Conservation (phyloP, 306 rosid genomes). For the Rosa chinensis region DNA sequence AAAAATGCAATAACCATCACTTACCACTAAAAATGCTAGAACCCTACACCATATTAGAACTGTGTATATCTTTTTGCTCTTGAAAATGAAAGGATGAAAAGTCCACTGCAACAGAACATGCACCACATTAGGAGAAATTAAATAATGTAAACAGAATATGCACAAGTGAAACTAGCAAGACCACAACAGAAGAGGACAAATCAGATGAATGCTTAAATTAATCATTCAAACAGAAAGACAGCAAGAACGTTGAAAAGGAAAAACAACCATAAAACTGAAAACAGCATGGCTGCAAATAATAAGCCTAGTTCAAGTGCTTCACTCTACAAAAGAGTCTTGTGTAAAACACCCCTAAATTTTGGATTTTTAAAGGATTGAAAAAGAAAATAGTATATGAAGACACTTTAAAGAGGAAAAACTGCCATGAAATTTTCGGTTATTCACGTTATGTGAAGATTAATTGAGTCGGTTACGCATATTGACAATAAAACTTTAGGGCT, state of each 20-base stretch:
- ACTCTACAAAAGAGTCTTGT: not conserved
- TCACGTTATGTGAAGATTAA: not conserved
- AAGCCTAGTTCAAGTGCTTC: not conserved
- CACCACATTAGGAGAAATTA: conserved; percentile 14
- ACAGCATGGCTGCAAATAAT: not conserved
- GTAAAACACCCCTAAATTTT: not conserved
- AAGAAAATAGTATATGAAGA: not conserved
- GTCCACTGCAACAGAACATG: conserved; percentile 83
- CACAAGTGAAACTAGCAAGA: not conserved
- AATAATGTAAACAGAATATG: conserved; percentile 4
- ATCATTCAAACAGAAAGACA: not conserved
- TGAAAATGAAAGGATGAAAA: conserved; percentile 87
- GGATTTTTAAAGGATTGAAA: not conserved
- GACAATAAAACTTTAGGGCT: not conserved
- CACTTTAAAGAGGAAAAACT: not conserved
- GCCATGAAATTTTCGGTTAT: not conserved
- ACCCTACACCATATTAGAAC: conserved; percentile 97
- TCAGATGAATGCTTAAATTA: not conserved
- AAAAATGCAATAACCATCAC: conserved; percentile 34
- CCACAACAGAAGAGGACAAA: not conserved
- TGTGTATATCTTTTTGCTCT: conserved; percentile 92
- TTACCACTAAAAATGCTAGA: conserved; percentile 90
- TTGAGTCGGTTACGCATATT: not conserved
- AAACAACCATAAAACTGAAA: not conserved
- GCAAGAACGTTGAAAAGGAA: not conserved